Conservation (phyloP, 108 stramenopile genomes). For the Hondaea fermentalgiana region DNA sequence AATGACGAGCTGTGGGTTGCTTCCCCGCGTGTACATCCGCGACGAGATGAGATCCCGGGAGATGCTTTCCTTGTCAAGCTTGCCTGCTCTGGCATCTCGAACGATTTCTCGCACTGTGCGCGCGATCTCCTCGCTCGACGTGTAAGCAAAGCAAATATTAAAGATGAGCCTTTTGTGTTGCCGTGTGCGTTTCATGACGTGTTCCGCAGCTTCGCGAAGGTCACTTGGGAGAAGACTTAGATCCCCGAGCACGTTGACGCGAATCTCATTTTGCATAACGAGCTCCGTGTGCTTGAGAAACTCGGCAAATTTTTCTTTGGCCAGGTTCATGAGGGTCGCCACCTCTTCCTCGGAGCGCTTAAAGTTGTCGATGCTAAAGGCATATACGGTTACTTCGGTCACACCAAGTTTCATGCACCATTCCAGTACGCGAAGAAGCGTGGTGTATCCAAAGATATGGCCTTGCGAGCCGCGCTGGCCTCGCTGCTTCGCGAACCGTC, state of each 20-base stretch:
- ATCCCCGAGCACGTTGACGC: neutral
- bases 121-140: slow-evolving; percentile 47
- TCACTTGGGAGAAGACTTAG: neutral
- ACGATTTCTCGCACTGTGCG: slow-evolving; percentile 27
- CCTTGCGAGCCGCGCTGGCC: slow-evolving; percentile 52
- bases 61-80: slow-evolving; percentile 43
- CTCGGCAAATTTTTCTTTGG: slow-evolving; percentile 72
- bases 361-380: slow-evolving; percentile 98
- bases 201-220: neutral
- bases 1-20: slow-evolving; percentile 73
- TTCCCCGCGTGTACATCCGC: slow-evolving; percentile 42
- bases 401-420: slow-evolving; percentile 83
- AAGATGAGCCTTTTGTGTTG: slow-evolving; percentile 25
- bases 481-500: slow-evolving; percentile 76
- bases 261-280: slow-evolving; percentile 14
- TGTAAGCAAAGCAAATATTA: slow-evolving; percentile 51
- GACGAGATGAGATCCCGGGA: slow-evolving; percentile 44
- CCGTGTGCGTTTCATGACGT: slow-evolving; percentile 32
- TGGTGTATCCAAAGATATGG: slow-evolving; percentile 81
- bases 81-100: slow-evolving; percentile 28
- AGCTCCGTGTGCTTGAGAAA: slow-evolving; percentile 50
- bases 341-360: slow-evolving; percentile 72
- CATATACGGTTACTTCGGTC: slow-evolving; percentile 75
- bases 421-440: slow-evolving; percentile 72
- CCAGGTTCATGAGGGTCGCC: slow-evolving; percentile 65